A percentile compares a stretch with the other conserved stretches of the same genome.
phyloP scores from a whole-genome alignment of 257 asterid genomes.

The Nicotiana otophora region DNA sequence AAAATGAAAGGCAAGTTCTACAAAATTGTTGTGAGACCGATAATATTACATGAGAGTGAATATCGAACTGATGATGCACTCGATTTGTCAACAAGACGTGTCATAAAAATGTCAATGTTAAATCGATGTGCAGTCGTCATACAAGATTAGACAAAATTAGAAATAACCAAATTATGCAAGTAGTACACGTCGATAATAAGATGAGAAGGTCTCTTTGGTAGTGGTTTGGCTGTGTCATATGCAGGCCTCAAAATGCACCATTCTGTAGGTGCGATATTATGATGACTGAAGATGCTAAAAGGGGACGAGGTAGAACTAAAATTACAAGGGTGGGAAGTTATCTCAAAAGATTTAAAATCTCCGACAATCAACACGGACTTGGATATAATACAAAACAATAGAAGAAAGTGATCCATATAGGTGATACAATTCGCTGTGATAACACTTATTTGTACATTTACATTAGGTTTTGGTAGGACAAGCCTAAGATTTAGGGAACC shows the following conservation, averaged over 20 bases:
- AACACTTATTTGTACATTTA: not conserved
- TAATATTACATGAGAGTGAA: not conserved
- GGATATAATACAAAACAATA: not conserved
- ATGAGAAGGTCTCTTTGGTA: not conserved
- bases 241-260: not conserved
- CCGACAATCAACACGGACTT: not conserved
- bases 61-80: not conserved
- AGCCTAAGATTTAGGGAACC: not conserved
- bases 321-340: not conserved
- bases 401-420: not conserved
- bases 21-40: not conserved
- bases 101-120: not conserved
- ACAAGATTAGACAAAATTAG: not conserved
- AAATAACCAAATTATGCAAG: not conserved
- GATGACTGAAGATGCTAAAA: not conserved
- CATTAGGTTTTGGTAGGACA: not conserved
- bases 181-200: not conserved
- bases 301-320: not conserved
- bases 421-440: not conserved
- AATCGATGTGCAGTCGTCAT: not conserved
- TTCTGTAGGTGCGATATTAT: not conserved
- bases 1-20: not conserved
- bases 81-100: not conserved
- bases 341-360: not conserved
- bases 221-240: not conserved